Evolutionary conservation across 2,329 filamentous ascomycete species (phyloP).

Genomic region (Fusarium sp.): DNA sequence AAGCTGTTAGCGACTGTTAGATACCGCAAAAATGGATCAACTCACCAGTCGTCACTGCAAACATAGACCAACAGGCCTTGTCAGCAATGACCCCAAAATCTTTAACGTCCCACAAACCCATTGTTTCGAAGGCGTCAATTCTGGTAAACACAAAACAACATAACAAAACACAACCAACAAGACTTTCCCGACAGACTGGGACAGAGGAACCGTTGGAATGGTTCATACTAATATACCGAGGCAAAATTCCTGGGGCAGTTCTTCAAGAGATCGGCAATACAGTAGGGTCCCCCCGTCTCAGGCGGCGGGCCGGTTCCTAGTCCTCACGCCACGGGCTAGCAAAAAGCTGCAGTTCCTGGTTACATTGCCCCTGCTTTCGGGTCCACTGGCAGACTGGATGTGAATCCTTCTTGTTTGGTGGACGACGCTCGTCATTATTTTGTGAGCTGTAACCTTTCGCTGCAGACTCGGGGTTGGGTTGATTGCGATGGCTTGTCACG

Average conservation of each 20-base stretch:
- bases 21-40: neutral
- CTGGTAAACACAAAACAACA: neutral
- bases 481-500: neutral
- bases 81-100: constrained; percentile 46
- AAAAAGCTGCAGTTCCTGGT: neutral
- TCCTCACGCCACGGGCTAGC: constrained; percentile 3
- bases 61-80: constrained; percentile 48
- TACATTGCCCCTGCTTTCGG: neutral
- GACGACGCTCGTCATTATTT: neutral
- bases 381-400: neutral
- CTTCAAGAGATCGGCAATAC: neutral
- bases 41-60: constrained; percentile 44
- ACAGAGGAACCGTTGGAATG: neutral
- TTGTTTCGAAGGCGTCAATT: neutral
- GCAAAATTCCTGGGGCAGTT: neutral
- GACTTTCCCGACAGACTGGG: neutral
- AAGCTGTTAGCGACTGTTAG: neutral
- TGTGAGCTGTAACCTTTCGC: neutral
- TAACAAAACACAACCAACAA: neutral
- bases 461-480: neutral
- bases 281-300: neutral
- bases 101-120: constrained; percentile 42
- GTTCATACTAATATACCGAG: constrained; percentile 2
- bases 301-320: constrained; percentile 3
- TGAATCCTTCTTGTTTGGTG: neutral